Base-by-base conservation (phyloP, 1,284 basidiomycete species). In the Apiotrichum domesticum region DNA sequence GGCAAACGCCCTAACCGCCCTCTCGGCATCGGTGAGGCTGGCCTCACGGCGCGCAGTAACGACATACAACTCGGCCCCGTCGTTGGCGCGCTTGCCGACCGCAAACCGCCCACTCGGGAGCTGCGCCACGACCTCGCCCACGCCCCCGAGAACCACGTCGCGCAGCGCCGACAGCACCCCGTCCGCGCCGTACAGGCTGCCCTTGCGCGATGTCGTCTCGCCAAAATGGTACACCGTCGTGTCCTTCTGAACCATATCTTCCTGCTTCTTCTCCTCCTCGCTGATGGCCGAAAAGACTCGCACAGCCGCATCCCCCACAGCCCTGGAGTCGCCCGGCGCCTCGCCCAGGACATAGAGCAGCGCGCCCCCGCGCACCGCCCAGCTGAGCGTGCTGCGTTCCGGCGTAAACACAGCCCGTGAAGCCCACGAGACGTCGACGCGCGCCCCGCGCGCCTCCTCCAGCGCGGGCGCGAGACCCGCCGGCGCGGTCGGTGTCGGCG, bases 1-100 rank as follows among this genome's bases (percentile, higher is more conserved):
- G 32, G 53, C 54, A 45, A 40, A 35, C 11, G 48, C 50, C 6
- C 58, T 41, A 29, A 63, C 49, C 63, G 65, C 56, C 63, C 71
- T 58, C 50, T 72, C 71, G 7, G 71, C 71, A 55, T 75, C 71
- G 3, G 69, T 70, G 32, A 75, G 52, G 59, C 68, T 70, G 13
- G 64, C 68, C 35, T 71, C 70, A 37, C 46, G 65, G 39, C 57
- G 51, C 13, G 59, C 68, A 4, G 71, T 62, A 13, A 63, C 41
- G 54, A 70, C 57, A 47, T 66, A 72, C 48, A 71, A 45, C 50
- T 67, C 63, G 9, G 41, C 41, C 14, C 42, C 62, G 52, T 3
- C 48, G 44, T 33, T 49, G 34, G 49, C 54, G 5, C 46, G 39
- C 52, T 66, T 70, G 4, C 62, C 67, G 3, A 64, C 64, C 13